Conservation (phyloP, 805 yeast species). For the Blastobotrys robertii region DNA sequence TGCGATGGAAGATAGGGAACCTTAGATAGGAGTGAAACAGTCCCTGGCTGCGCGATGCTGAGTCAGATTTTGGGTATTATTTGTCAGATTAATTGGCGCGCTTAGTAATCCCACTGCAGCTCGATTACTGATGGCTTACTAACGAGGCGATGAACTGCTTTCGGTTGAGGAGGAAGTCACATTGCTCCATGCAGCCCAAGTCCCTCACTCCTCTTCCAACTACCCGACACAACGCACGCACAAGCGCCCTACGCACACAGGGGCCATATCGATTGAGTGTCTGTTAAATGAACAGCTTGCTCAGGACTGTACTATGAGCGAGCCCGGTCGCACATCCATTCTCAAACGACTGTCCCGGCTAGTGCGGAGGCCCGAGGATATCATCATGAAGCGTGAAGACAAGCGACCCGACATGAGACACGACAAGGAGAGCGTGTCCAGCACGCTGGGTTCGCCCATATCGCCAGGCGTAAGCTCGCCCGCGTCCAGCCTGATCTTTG, state of each 20-base stretch:
- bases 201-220: slow-evolving; percentile 8
- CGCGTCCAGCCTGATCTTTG: slow-evolving; percentile 47
- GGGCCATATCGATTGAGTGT: slow-evolving; percentile 14
- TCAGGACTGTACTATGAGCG: background rate
- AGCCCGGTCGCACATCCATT: background rate
- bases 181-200: slow-evolving; percentile 12
- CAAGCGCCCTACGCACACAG: slow-evolving; percentile 11
- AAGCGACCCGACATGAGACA: background rate
- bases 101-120: too few species aligned
- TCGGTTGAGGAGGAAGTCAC: slow-evolving; percentile 17
- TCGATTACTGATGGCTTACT: too few species aligned
- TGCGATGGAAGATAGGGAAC: too few species aligned
- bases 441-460: background rate
- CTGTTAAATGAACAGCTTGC: slow-evolving; percentile 2
- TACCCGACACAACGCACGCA: slow-evolving; percentile 5
- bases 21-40: too few species aligned
- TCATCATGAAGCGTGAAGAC: background rate
- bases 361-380: background rate
- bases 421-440: background rate
- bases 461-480: slow-evolving; percentile 14
- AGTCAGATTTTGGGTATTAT: too few species aligned
- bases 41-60: too few species aligned
- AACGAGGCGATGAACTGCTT: slow-evolving; percentile 12
- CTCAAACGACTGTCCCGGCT: background rate
- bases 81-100: too few species aligned